Evolutionary conservation across 2,329 filamentous ascomycete genomes (phyloP).

Genomic region (Dothiorella sarmentorum): DNA sequence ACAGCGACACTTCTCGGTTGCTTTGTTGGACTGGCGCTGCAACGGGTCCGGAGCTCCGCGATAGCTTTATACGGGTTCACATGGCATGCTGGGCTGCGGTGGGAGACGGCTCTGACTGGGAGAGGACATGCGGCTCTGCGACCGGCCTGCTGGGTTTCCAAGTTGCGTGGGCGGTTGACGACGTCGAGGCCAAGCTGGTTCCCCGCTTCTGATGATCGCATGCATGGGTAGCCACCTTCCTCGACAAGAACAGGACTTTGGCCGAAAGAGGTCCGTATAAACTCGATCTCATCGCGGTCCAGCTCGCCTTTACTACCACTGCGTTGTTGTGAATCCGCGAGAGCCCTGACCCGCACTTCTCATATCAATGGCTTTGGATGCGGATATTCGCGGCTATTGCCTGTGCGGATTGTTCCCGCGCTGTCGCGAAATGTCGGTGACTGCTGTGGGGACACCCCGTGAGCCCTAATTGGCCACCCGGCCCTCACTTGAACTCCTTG

Average conservation of each 20-base stretch:
- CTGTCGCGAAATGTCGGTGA: background rate
- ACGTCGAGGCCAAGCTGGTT: too few species aligned
- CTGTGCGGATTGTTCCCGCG: background rate
- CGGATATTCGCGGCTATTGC: background rate
- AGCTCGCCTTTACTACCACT: too few species aligned
- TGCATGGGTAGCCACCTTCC: too few species aligned
- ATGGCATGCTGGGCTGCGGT: constrained; percentile 1
- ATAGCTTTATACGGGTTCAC: constrained; percentile 17
- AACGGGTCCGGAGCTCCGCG: background rate
- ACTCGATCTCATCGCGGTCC: too few species aligned
- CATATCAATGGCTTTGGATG: too few species aligned
- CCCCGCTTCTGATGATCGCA: constrained; percentile 11
- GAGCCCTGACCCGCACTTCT: too few species aligned
- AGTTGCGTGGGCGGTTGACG: background rate
- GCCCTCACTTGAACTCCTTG: too few species aligned
- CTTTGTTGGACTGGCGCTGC: too few species aligned
- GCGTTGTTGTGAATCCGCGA: too few species aligned
- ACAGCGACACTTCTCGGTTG: too few species aligned
- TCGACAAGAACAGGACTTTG: too few species aligned
- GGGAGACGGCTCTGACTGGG: constrained; percentile 10
- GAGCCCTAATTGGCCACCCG: too few species aligned
- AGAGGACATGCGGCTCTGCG: constrained; percentile 14
- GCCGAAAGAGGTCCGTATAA: background rate
- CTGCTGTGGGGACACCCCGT: background rate
- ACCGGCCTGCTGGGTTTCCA: background rate